Evolutionary conservation across 108 stramenopile species (phyloP).

Genomic region (Bacterosira constricta): DNA sequence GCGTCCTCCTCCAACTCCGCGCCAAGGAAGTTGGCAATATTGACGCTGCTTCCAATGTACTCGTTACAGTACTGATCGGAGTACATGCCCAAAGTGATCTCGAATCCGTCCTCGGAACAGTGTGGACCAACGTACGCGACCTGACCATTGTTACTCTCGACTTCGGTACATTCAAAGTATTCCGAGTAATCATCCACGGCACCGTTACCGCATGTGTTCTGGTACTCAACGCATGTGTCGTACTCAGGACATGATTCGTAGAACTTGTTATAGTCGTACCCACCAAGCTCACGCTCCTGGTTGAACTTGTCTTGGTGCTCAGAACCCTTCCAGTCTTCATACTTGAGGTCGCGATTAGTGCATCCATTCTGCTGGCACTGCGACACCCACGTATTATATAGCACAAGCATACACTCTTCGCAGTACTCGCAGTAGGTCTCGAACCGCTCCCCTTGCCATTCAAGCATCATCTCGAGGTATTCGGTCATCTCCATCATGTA

Average conservation of each 20-base stretch:
- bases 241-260: slow-evolving; percentile 46
- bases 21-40: slow-evolving; percentile 39
- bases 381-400: slow-evolving; percentile 40
- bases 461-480: slow-evolving; percentile 71
- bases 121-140: slow-evolving; percentile 72
- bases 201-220: slow-evolving; percentile 12
- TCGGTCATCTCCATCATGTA: slow-evolving; percentile 74
- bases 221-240: slow-evolving; percentile 35
- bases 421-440: slow-evolving; percentile 65
- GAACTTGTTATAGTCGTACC: slow-evolving; percentile 4
- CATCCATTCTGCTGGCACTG: slow-evolving; percentile 23
- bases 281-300: not conserved
- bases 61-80: slow-evolving; percentile 76
- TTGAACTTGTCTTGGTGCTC: slow-evolving; percentile 5
- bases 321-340: slow-evolving; percentile 34
- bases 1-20: slow-evolving; percentile 23
- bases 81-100: slow-evolving; percentile 76
- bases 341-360: slow-evolving; percentile 18
- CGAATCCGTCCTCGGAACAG: slow-evolving; percentile 62
- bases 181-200: slow-evolving; percentile 12
- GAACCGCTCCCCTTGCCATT: slow-evolving; percentile 57
- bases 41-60: slow-evolving; percentile 49
- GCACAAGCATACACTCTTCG: slow-evolving; percentile 31
- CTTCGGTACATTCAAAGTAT: slow-evolving; percentile 44
- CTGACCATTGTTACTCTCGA: slow-evolving; percentile 46